phyloP scores from a whole-genome alignment of 2,329 filamentous ascomycete genomes.

The Dothistroma septosporum region DNA sequence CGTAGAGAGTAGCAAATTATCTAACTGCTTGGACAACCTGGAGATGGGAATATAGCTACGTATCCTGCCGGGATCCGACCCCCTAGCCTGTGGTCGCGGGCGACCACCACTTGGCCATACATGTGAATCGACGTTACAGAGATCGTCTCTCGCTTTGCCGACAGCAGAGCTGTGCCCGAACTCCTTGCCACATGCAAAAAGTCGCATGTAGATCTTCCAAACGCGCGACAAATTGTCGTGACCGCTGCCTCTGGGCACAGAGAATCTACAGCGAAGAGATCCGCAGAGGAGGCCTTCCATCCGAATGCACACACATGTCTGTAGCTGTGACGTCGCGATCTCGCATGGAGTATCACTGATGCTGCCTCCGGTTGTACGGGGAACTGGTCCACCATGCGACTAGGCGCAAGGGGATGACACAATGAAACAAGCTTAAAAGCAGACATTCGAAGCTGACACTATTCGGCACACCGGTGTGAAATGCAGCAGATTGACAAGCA shows the following conservation, averaged over 20 bases:
- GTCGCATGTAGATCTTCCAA: not conserved
- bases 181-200: not conserved
- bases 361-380: not conserved
- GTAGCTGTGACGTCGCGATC: not conserved
- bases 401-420: slow-evolving; percentile 5
- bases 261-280: not conserved
- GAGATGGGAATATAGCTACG: not conserved
- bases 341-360: not conserved
- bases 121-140: not conserved
- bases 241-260: not conserved
- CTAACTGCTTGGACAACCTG: not conserved
- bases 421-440: slow-evolving; percentile 1
- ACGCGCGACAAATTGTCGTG: not conserved
- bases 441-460: not conserved
- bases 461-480: slow-evolving; percentile 4
- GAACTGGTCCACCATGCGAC: not conserved
- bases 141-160: slow-evolving; percentile 4
- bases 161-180: slow-evolving; percentile 2
- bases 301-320: not conserved
- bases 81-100: not conserved
- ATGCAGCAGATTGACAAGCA: not conserved
- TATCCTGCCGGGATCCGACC: not conserved
- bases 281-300: not conserved
- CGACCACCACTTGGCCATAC: not conserved
- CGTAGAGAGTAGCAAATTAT: not conserved